Evolutionary conservation across 116 monocot species (phyloP), one percentile per base, ranked within the genome.

Genomic region (Trichopus zeylanicus): DNA sequence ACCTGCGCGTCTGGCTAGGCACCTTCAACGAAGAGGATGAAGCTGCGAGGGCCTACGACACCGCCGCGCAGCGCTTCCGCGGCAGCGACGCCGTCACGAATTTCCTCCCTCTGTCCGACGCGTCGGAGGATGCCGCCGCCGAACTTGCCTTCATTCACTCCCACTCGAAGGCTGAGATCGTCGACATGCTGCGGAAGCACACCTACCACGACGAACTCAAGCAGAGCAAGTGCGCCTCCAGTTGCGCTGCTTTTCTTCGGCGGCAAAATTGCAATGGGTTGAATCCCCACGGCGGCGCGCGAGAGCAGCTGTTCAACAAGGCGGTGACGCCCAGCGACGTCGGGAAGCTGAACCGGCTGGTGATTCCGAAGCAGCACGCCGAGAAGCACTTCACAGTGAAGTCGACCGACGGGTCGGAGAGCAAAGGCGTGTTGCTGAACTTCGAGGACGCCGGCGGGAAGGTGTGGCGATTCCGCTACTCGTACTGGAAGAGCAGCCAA

Each of bases 401-500:
- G 31, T 21, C 33, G 0, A 26, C 5, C 34, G 23, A 15, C 29
- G 35, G 31, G 29, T 48, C 7, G 3, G 62, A 3, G 15, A 19
- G 16, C 21, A 56, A 74, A 6, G 53, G 67, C 24, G 33, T 67
- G 21, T 62, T 89, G 23, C 59, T 84, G 2, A 76, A 67, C 65
- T 81, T 89, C 65, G 84, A 84, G 70, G 89, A 89, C 26, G 68
- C 56, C 25, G 48, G 62, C 7, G 89, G 89, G 16, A 89, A 84
- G 55, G 73, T 73, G 25, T 89, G 89, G 89, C 55, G 84, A 30
- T 89, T 89, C 62, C 75, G 90, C 9, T 90, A 85, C 69, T 90
- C 85, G 0, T 90, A 90, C 61, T 85, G 90, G 90, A 85, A 85
- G 31, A 90, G 90, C 51, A 90, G 90, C 73, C 85, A 90, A 70